phyloP scores from a whole-genome alignment of 805 yeast species.

The Schwanniomyces vanrijiae region DNA sequence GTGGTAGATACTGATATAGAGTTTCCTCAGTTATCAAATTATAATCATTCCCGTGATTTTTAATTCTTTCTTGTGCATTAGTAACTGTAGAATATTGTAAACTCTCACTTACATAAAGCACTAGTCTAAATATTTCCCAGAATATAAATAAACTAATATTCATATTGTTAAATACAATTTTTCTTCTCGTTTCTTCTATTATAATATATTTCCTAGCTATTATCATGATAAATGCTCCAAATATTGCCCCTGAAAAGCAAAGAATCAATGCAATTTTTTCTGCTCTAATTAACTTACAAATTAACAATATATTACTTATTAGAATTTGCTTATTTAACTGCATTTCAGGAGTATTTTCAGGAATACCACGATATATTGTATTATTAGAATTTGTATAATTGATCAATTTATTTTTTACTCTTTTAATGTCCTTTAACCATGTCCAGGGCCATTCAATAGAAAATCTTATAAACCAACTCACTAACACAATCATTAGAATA shows the following conservation, averaged over 20 bases:
- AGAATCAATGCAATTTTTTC: slow-evolving; percentile 19
- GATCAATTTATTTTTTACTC: slow-evolving; percentile 13
- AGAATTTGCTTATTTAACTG: slow-evolving; percentile 4
- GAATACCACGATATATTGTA: slow-evolving; percentile 5
- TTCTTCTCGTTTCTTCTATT: slow-evolving; percentile 23
- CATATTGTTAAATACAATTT: slow-evolving; percentile 33
- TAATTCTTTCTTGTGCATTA: slow-evolving; percentile 3
- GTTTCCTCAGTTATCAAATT: slow-evolving; percentile 12
- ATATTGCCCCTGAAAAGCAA: slow-evolving; percentile 26
- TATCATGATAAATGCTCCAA: slow-evolving; percentile 27
- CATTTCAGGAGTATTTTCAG: not conserved
- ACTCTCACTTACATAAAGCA: slow-evolving; percentile 12
- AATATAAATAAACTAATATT: slow-evolving; percentile 35
- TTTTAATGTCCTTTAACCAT: slow-evolving; percentile 31
- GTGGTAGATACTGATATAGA: slow-evolving; percentile 6
- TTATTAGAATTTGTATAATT: slow-evolving; percentile 12
- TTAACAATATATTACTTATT: slow-evolving; percentile 7
- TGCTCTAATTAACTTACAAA: slow-evolving; percentile 12
- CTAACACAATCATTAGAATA: slow-evolving; percentile 26
- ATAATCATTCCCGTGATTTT: slow-evolving; percentile 9
- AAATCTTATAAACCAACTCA: slow-evolving; percentile 33
- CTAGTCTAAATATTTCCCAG: slow-evolving; percentile 29
- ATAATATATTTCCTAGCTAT: slow-evolving; percentile 24
- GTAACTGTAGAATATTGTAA: slow-evolving; percentile 4
- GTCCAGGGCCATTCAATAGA: slow-evolving; percentile 43